Conservation (phyloP, 2,329 filamentous ascomycete species). For the Penicillium decumbens region DNA sequence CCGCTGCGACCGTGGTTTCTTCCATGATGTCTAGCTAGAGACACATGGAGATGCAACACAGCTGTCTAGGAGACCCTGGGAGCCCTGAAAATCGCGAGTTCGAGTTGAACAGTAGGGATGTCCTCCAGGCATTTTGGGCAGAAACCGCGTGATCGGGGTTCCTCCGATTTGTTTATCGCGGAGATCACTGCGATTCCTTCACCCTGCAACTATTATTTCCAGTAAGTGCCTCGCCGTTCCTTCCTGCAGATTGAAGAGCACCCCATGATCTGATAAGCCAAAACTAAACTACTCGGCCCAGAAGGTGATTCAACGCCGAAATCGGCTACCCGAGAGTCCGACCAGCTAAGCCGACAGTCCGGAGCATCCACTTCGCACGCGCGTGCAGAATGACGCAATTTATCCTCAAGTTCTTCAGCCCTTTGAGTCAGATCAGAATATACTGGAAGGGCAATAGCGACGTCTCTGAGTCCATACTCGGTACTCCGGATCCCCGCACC, state of each 20-base stretch:
- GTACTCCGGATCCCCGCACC: not conserved
- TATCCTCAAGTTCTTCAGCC: not conserved
- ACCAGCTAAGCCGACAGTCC: constrained; percentile 4
- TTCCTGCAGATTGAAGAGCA: not conserved
- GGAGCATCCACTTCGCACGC: constrained; percentile 1
- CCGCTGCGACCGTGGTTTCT: not conserved
- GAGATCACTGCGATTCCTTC: constrained; percentile 12
- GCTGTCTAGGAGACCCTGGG: not conserved
- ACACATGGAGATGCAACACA: not conserved
- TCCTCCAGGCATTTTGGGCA: constrained; percentile 2
- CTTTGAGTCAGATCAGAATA: not conserved
- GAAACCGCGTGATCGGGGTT: constrained; percentile 15
- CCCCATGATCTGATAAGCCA: not conserved
- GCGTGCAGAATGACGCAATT: constrained; percentile 3
- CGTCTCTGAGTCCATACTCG: not conserved
- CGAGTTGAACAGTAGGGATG: too few relatives aligned
- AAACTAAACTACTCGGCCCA: not conserved
- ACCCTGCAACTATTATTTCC: not conserved
- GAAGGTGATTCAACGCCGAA: constrained; percentile 6
- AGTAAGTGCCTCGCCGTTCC: not conserved
- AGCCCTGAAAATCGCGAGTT: not conserved
- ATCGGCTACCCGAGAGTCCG: constrained; percentile 16
- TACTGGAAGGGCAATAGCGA: not conserved
- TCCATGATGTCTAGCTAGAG: constrained; percentile 5
- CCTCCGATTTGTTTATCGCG: constrained; percentile 10